These are phyloP conservation scores for Piper betle DNA, from an alignment of 164 flowering plant genomes.

Conservation along the genomic window DNA sequence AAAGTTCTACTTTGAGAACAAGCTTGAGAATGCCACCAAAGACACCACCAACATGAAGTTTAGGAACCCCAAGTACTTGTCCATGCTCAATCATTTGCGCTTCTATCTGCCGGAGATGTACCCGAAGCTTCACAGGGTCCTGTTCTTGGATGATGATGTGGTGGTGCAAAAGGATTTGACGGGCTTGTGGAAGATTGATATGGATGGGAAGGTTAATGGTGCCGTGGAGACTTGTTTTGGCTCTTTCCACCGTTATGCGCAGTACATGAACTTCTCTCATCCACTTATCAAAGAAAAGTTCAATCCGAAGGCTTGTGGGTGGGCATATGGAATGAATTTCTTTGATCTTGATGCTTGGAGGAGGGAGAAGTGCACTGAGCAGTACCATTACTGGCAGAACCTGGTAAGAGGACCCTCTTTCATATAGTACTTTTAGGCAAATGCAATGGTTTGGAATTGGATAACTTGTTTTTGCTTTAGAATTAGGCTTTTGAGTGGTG, in stretches of 20 bases:
- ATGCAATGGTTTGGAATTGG: too few species aligned
- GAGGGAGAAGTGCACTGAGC: slow-evolving; percentile 12
- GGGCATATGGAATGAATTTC: slow-evolving; percentile 21
- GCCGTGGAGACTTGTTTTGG: slow-evolving; percentile 18
- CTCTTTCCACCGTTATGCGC: slow-evolving; percentile 10
- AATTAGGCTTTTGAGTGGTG: too few species aligned
- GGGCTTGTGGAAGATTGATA: slow-evolving; percentile 17
- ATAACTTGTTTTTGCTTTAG: too few species aligned
- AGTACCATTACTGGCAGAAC: slow-evolving; percentile 17
- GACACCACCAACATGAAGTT: slow-evolving; percentile 20
- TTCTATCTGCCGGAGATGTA: slow-evolving; percentile 17
- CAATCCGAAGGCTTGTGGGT: slow-evolving; percentile 14
- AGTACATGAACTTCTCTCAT: slow-evolving; percentile 16
- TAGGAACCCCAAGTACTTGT: slow-evolving; percentile 20
- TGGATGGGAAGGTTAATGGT: slow-evolving; percentile 20
- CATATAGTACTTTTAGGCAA: not conserved
- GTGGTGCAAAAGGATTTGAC: slow-evolving; percentile 20
- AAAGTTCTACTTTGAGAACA: slow-evolving; percentile 21
- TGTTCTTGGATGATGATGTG: slow-evolving; percentile 18
- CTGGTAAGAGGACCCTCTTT: slow-evolving; percentile 1
- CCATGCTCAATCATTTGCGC: slow-evolving; percentile 12
- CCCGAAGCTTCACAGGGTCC: slow-evolving; percentile 11
- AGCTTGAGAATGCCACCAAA: slow-evolving; percentile 22
- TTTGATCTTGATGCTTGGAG: slow-evolving; percentile 19
- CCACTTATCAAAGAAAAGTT: slow-evolving; percentile 14